These are phyloP conservation scores for Phytophthora capsici DNA, from an alignment of 352 stramenopile species.

Conservation along the genomic window DNA sequence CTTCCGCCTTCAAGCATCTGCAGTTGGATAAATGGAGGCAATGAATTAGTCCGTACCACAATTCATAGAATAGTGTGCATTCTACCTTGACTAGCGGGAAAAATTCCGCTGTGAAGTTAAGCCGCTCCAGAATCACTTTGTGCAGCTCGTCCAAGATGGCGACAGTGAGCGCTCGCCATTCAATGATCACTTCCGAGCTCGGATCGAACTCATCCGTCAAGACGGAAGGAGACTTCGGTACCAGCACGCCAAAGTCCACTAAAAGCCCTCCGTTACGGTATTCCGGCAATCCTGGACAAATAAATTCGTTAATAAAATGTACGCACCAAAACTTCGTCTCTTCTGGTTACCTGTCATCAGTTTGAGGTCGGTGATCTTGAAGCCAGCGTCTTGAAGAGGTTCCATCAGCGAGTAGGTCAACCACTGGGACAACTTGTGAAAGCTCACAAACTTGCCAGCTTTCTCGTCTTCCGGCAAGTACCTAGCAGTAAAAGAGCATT, in stretches of 20 bases:
- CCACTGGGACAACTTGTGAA: conserved; percentile 92
- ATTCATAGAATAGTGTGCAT: not conserved
- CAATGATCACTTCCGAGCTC: conserved; percentile 81
- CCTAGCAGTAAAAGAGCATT: conserved; percentile 15
- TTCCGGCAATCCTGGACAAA: conserved; percentile 63
- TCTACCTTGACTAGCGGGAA: conserved; percentile 88
- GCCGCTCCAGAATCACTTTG: conserved; percentile 62
- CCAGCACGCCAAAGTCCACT: conserved; percentile 81
- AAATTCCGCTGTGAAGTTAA: conserved; percentile 69
- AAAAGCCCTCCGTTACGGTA: conserved; percentile 87
- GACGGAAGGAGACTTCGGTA: conserved; percentile 65
- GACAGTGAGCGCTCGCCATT: conserved; percentile 87
- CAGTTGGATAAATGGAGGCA: not conserved
- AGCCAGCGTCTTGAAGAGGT: conserved; percentile 77
- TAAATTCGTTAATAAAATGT: too few species aligned
- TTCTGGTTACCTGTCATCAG: conserved; percentile 54
- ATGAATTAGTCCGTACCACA: conserved; percentile 12
- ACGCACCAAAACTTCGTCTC: not conserved
- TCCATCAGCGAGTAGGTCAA: conserved; percentile 91
- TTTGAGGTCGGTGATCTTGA: conserved; percentile 80
- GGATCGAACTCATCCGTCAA: conserved; percentile 66
- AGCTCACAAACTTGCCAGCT: conserved; percentile 75
- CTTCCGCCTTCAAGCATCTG: conserved; percentile 87
- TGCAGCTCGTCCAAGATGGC: conserved; percentile 83
- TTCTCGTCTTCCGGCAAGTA: conserved; percentile 60